Percentiles rank a stretch among this genome's conserved stretches.
Conservation (phyloP, 1,284 basidiomycete genomes). For the Pascua guehoae region DNA sequence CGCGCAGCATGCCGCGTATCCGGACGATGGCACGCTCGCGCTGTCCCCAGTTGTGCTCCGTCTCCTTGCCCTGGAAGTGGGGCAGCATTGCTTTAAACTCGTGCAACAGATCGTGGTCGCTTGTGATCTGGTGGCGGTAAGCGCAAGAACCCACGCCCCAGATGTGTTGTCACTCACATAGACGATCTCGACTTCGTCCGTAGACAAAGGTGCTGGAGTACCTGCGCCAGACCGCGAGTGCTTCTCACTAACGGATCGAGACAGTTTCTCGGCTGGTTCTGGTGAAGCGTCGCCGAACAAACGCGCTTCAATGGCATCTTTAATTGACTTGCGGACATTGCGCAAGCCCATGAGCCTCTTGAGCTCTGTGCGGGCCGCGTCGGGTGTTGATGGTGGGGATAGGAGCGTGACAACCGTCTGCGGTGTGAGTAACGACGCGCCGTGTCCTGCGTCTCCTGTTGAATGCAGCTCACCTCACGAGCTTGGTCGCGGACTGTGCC, state of each 20-base stretch:
- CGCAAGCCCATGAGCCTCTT: conserved; percentile 86
- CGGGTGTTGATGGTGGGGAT: conserved; percentile 70
- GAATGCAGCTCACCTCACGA: conserved; percentile 47
- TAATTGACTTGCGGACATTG: conserved; percentile 77
- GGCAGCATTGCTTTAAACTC: conserved; percentile 77
- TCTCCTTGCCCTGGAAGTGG: conserved; percentile 86
- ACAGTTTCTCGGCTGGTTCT: too few relatives aligned
- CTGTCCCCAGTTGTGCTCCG: conserved; percentile 90
- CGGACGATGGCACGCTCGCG: conserved; percentile 75
- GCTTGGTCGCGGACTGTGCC: conserved; percentile 82
- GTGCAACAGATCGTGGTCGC: conserved; percentile 74
- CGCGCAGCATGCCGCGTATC: conserved; percentile 88
- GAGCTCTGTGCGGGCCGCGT: conserved; percentile 83
- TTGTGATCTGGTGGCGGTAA: conserved; percentile 63
- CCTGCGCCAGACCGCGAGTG: background rate
- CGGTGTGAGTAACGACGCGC: background rate
- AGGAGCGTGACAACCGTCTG: conserved; percentile 79
- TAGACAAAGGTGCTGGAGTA: background rate
- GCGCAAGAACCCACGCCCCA: conserved; percentile 3
- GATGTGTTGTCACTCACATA: conserved; percentile 57
- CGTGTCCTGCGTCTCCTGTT: background rate
- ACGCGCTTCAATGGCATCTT: conserved; percentile 51
- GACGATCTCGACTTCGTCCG: conserved; percentile 60
- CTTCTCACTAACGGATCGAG: too few relatives aligned
- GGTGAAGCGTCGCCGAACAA: too few relatives aligned